Conservation (phyloP, 495 filamentous ascomycete genomes). For the Lepraria neglecta region DNA sequence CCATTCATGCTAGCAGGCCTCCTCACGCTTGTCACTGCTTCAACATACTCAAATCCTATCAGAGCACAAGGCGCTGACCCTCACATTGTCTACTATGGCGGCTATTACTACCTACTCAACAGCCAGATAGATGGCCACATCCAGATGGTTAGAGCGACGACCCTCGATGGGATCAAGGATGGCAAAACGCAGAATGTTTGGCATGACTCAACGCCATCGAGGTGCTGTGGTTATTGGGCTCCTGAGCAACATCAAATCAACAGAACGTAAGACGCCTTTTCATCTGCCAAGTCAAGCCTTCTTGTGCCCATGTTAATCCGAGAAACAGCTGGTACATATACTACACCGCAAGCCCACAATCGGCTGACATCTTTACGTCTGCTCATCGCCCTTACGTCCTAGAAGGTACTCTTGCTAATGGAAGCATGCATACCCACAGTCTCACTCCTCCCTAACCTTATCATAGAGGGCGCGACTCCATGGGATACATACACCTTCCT, state of each 20-base stretch:
- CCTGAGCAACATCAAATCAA: background rate
- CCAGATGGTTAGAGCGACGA: conserved; percentile 1
- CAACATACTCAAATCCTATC: background rate
- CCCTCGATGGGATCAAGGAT: background rate
- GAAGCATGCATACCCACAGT: background rate
- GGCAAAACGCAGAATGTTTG: conserved; percentile 1
- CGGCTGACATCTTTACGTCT: background rate
- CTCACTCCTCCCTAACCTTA: background rate
- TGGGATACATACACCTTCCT: conserved; percentile 9
- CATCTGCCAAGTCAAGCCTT: background rate
- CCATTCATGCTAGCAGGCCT: background rate
- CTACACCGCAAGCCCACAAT: conserved; percentile 2
- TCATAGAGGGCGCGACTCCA: background rate
- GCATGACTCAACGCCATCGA: conserved; percentile 2
- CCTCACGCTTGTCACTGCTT: background rate
- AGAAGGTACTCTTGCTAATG: background rate
- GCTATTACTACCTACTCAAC: conserved; percentile 7
- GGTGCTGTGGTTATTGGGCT: conserved; percentile 2
- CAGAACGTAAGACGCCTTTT: background rate
- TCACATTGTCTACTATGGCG: background rate
- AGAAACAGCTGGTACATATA: conserved; percentile 4
- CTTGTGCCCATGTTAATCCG: background rate
- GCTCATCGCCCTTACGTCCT: conserved; percentile 8
- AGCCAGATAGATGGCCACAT: background rate
- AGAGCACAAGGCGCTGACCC: background rate